Base-by-base conservation (phyloP, 1,139 yeast species). In the Candida sojae region DNA sequence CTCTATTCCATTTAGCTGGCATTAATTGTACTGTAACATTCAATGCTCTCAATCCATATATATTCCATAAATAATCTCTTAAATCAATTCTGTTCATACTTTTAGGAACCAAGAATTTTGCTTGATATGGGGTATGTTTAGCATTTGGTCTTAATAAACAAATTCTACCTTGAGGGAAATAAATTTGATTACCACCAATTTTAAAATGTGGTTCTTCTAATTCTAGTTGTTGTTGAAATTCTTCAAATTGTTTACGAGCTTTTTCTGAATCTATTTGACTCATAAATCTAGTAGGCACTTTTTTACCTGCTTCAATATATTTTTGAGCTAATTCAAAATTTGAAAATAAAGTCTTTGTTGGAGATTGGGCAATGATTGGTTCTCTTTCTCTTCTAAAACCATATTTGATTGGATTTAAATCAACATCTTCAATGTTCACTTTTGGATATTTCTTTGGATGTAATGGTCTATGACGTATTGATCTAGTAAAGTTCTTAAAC, bases 51-150 rank as follows among this genome's bases (percentile, higher is more conserved):
- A 92, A 76, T 2, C 96, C 96, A 62, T 92, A 92, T 5, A 92
- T 76, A 61, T 91, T 84, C 82, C 86, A 92, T 56, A 92, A 75
- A 63, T 92, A 92, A 71, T 92, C 98, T 67, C 97, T 80, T 57
- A 92, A 77, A 63, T 91, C 97, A 71, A 91, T 75, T 67, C 90
- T 90, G 72, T 92, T 92, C 77, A 91, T 90, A 51, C 88, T 82
- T 62, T 89, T 83, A 25, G 98, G 97, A 31, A 92, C 97, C 56
- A 88, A 82, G 64, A 92, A 92, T 67, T 90, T 91, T 44, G 97
- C 97, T 67, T 91, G 97, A 69, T 86, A 90, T 45, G 98, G 98
- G 0, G 97, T 88, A 68, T 89, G 96, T 63, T 89, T 89, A 23
- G 98, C 97, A 61, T 88, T 88, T 42, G 97, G 96, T 63, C 96